Percentiles rank a stretch among this genome's conserved stretches.
Evolutionary conservation across 208 protist species (phyloP).

Genomic region (Leptomonas seymouri): DNA sequence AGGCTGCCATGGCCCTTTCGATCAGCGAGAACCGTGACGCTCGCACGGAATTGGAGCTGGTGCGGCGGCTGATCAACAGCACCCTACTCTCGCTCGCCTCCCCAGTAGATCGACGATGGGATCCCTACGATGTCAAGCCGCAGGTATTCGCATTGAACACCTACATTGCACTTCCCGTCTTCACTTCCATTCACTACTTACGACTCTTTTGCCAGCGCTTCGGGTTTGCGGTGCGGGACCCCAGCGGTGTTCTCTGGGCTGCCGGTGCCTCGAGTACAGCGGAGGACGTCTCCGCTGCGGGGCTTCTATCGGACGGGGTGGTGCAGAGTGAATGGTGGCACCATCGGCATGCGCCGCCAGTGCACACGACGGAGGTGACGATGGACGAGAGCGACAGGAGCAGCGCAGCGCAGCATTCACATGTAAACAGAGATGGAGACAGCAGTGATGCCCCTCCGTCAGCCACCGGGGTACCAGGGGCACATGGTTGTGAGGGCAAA

Average conservation of each 20-base stretch:
- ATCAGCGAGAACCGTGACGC: conserved; percentile 80
- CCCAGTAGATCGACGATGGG: conserved; percentile 67
- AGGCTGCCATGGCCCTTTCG: conserved; percentile 75
- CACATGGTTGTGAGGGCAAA: too few species aligned
- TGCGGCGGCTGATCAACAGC: conserved; percentile 70
- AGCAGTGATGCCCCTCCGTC: not conserved
- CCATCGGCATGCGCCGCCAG: conserved; percentile 22
- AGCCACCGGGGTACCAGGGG: not conserved
- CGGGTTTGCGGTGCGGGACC: conserved; percentile 72
- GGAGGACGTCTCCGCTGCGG: conserved; percentile 9
- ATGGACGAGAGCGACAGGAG: not conserved
- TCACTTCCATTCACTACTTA: conserved; percentile 79
- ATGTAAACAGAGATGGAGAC: not conserved
- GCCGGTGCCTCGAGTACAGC: conserved; percentile 23
- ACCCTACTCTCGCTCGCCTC: conserved; percentile 83
- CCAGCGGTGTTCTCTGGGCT: conserved; percentile 78
- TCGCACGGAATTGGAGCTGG: conserved; percentile 83
- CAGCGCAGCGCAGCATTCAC: not conserved
- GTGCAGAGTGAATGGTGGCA: conserved; percentile 55
- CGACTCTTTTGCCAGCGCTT: conserved; percentile 75
- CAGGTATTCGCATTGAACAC: conserved; percentile 87
- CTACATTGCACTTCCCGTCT: conserved; percentile 88
- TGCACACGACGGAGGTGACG: conserved; percentile 4
- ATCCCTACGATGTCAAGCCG: conserved; percentile 89
- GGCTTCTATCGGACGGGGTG: conserved; percentile 49